Evolutionary conservation across 352 stramenopile species (phyloP).

Genomic region (Pythium coloratum): DNA sequence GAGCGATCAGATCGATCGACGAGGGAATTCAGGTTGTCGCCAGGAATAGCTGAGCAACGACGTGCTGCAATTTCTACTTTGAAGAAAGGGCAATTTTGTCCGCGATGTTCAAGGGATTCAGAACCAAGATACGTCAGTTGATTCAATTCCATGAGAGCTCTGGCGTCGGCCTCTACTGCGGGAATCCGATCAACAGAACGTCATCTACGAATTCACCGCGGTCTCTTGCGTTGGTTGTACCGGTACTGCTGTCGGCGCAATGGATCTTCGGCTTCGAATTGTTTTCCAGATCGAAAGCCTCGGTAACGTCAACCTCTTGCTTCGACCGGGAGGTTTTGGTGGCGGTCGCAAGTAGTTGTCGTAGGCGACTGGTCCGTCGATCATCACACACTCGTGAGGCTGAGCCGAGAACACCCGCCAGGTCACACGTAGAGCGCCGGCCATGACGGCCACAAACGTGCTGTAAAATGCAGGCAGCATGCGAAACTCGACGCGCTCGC

Average conservation of each 20-base stretch:
- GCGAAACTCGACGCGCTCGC: constrained; percentile 14
- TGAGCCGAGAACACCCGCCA: constrained; percentile 9
- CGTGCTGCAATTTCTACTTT: too few species aligned
- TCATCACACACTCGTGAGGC: constrained; percentile 11
- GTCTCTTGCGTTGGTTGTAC: background rate
- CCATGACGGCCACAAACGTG: constrained; percentile 16
- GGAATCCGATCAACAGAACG: too few species aligned
- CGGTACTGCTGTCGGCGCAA: background rate
- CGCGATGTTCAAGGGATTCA: too few species aligned
- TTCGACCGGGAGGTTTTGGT: background rate
- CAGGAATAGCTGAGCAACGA: too few species aligned
- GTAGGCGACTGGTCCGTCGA: constrained; percentile 22
- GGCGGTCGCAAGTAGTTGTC: constrained; percentile 21
- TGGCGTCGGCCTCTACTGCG: too few species aligned
- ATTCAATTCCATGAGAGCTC: background rate
- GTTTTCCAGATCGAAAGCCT: background rate
- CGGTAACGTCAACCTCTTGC: background rate
- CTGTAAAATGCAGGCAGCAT: constrained; percentile 25
- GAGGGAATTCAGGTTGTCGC: too few species aligned
- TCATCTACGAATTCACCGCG: background rate
- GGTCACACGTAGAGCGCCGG: constrained; percentile 11
- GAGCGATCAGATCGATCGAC: too few species aligned
- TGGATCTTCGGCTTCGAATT: background rate
- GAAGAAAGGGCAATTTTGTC: too few species aligned
- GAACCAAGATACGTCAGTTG: too few species aligned